A percentile compares a stretch with the other conserved stretches of the same genome.
phyloP scores from a whole-genome alignment of 345 rosid genomes.

The Litchi chinensis region DNA sequence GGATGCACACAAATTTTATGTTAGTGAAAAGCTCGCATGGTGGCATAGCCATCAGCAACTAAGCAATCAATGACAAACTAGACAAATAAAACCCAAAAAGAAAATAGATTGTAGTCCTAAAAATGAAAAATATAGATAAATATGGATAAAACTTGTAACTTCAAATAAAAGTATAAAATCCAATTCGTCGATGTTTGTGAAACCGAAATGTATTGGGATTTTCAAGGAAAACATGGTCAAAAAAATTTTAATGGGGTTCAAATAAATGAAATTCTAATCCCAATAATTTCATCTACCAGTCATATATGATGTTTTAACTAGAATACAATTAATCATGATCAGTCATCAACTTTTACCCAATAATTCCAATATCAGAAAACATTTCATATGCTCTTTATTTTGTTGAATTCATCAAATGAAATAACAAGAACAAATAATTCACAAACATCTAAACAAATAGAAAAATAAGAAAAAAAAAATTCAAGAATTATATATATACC shows the following conservation, averaged over 20 bases:
- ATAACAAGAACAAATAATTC: neutral
- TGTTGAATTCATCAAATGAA: conserved; percentile 16
- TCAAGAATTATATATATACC: too few species aligned
- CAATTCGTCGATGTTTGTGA: neutral
- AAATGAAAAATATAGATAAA: neutral
- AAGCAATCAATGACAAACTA: conserved; percentile 2
- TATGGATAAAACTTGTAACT: neutral
- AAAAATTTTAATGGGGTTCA: conserved; percentile 7
- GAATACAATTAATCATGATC: too few species aligned
- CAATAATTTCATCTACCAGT: conserved; percentile 21
- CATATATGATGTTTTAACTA: conserved; percentile 33
- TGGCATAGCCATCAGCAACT: neutral
- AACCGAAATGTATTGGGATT: neutral
- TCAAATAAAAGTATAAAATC: neutral
- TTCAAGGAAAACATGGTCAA: neutral
- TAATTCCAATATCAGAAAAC: neutral
- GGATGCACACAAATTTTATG: neutral
- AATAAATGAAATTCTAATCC: conserved; percentile 24
- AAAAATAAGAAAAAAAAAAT: neutral
- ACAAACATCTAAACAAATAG: conserved; percentile 9
- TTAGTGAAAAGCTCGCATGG: neutral
- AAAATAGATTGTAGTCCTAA: neutral
- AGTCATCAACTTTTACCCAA: neutral
- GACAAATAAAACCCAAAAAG: neutral
- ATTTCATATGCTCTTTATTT: neutral